Evolutionary conservation across 106 monocot species (phyloP), one percentile per base, ranked within the genome.

Genomic region (Acanthochlamys bracteata): DNA sequence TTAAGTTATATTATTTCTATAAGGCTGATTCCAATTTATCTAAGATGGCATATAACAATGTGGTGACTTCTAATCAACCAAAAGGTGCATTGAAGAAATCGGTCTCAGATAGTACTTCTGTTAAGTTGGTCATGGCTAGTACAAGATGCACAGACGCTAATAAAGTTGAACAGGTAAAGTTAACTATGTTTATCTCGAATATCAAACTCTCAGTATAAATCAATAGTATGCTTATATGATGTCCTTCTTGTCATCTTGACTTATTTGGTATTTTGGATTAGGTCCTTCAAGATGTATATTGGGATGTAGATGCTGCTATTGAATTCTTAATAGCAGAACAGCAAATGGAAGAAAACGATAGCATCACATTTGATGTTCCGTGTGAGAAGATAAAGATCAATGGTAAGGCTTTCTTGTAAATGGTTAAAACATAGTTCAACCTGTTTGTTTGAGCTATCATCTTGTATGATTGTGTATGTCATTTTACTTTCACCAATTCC

Each of bases 301-400:
- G 82, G 46, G 84, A 88, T 84, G 75, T 74, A 68, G 88, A 88
- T 77, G 79, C 88, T 66, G 88, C 92, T 66, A 85, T 93, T 70
- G 92, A 93, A 60, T 93, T 73, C 74, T 40, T 93, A 55, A 82
- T 93, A 61, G 88, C 84, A 39, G 92, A 88, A 60, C 69, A 73
- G 60, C 61, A 77, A 42, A 59, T 53, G 26, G 60, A 49, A 60
- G 69, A 41, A 12, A 59, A 66, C 39, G 7, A 16, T 11, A 46
- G 23, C 39, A 20, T 20, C 22, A 20, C 43, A 25, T 59, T 60
- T 17, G 63, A 74, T 7, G 39, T 39, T 60, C 59, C 80, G 42
- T 57, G 20, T 58, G 55, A 60, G 4, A 27, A 24, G 7, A 54
- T 42, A 26, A 22, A 4, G 20, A 16, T 14, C 39, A 24, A 24